Base-by-base conservation (phyloP, 192 early-diverging fungal species). In the Backusella mclennaniae region DNA sequence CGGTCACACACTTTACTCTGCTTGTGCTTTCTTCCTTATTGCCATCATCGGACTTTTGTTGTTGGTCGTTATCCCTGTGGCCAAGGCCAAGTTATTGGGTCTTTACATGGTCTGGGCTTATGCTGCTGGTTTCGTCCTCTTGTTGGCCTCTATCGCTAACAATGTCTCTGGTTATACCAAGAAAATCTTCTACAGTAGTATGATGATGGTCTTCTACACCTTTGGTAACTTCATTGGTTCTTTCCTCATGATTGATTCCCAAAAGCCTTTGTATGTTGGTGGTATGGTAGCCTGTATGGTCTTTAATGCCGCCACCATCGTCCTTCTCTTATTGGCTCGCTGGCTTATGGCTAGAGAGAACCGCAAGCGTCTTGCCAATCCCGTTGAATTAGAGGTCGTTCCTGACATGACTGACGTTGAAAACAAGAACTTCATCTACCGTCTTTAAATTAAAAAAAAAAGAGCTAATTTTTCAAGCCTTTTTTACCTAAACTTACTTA, bases 101-200 rank as follows among this genome's bases (percentile, higher is more conserved):
- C 42, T 67, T 46, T 77, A 70, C 21, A 49, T 77, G 56, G 29
- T 46, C n/a, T 67, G n/a, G 26, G 59, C n/a, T 19, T 79, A 74
- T 46, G 46, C 38, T 59, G 72, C 72, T 35, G 73, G 63, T n/a
- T 79, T 75, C 41, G 42, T 67, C 26, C 15, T 79, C 29, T 49
- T 79, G 1, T 38, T 79, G 44, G 26, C 38, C 15, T 21, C 39
- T 42, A 26, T 79, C 35, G 67, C 73, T 12, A 41, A 49, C 33
- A 79, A 79, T 66, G 74, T 69, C 17, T 70, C 69, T 14, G 78
- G 78, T 23, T 79, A 79, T 66, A 79, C 78, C 52, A 79, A 79
- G 53, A 79, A 79, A 59, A 72, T 75, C 29, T 75, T 69, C 15
- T 67, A 66, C 35, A 46, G 71, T 44, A 70, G 70, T 63, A 26